Base-by-base conservation (phyloP, 805 yeast genomes). In the Candida golubevii region DNA sequence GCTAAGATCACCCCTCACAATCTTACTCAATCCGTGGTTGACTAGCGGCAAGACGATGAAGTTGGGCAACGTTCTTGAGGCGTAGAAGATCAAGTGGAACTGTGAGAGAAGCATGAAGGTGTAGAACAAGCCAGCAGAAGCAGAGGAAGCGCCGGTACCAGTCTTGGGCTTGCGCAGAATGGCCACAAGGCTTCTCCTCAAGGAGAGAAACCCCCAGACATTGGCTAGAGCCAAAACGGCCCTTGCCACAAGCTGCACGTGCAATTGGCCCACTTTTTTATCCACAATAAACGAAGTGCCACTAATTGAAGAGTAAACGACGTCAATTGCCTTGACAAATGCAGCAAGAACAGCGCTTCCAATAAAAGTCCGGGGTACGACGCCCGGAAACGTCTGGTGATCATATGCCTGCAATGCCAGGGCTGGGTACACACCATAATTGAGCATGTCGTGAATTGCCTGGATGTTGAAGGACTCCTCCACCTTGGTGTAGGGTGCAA, bases 381-480 rank as follows among this genome's bases (percentile, higher is more conserved):
- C 90, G 2, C 97, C 97, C 0, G 97, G 95, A 60, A 88, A 91
- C 41, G 71, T 62, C 7, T 71, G 49, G 60, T 91, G 98, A 58
- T 91, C 97, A 59, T 75, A 91, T 39, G 67, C 49, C 23, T 71
- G 63, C 33, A 69, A 63, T 13, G 61, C 54, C 13, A 51, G 54
- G 15, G 51, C 45, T 11, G 71, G 67, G 33, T 50, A 58, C 1
- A 67, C 51, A 1, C 96, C 97, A 58, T 79, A 74, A 50, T 76
- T 74, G 39, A 87, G 50, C 35, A 89, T 71, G 56, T 91, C 97
- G 58, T 90, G 89, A 35, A 88, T 71, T 0, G 97, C 97, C 57
- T 91, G 97, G 36, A 87, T 69, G 54, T 83, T 87, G 72, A 91
- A 91, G 27, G 96, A 87, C 61, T 91, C 98, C 61, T 91, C 97